Conservation (phyloP, 2,329 filamentous ascomycete genomes). For the Penicillium sclerotigenum region DNA sequence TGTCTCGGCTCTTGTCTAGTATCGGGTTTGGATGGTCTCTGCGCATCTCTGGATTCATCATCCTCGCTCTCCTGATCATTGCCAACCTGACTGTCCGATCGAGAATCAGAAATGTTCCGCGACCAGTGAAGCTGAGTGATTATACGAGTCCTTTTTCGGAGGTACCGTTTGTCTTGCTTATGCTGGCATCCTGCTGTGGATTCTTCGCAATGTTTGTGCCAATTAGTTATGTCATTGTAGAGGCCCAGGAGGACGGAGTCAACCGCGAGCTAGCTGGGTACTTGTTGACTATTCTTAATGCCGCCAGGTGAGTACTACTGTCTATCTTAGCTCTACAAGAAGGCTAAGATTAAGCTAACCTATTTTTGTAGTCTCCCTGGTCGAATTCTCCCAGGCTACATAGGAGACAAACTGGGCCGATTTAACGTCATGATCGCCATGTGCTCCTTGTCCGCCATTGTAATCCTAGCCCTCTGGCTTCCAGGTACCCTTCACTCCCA, state of each 20-base stretch:
- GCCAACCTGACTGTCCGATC: conserved; percentile 53
- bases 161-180: conserved; percentile 44
- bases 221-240: conserved; percentile 49
- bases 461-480: conserved; percentile 23
- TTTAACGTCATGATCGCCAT: conserved; percentile 5
- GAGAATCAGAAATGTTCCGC: conserved; percentile 29
- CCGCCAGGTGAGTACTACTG: not conserved
- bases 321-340: not conserved
- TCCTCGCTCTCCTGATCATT: conserved; percentile 56
- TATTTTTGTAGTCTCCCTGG: conserved; percentile 57
- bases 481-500: conserved; percentile 37
- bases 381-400: conserved; percentile 53
- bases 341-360: not conserved
- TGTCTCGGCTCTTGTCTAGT: conserved; percentile 50
- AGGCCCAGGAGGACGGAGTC: conserved; percentile 51
- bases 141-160: conserved; percentile 46
- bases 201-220: conserved; percentile 60
- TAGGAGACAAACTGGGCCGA: conserved; percentile 48
- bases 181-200: conserved; percentile 53
- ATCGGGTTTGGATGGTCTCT: conserved; percentile 58
- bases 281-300: conserved; percentile 47
- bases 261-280: conserved; percentile 49
- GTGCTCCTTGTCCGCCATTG: conserved; percentile 22
- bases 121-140: conserved; percentile 1
- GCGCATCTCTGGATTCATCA: conserved; percentile 55